Evolutionary conservation across 306 rosid genomes (phyloP).

Genomic region (Oxytropis ochrocephala): DNA sequence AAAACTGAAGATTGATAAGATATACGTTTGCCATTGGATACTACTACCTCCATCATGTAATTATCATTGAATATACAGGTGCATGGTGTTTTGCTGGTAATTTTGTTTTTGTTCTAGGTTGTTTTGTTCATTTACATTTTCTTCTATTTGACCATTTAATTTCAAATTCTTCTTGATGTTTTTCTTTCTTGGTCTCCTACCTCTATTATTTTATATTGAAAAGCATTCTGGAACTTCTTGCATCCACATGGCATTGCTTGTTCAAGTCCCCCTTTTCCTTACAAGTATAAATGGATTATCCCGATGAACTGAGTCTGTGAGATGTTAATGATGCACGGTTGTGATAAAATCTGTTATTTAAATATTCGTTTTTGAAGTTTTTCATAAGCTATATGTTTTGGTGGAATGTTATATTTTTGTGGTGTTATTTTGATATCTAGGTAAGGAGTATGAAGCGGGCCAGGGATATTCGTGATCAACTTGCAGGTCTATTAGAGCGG

Average conservation of each 20-base stretch:
- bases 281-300: neutral
- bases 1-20: neutral
- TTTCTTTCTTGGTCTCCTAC: neutral
- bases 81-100: neutral
- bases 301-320: neutral
- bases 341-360: neutral
- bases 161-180: neutral
- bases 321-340: neutral
- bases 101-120: neutral
- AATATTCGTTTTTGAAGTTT: neutral
- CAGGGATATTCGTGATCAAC: conserved; percentile 92
- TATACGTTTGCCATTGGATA: neutral
- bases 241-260: neutral
- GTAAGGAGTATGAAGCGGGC: conserved; percentile 98
- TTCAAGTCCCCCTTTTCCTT: neutral
- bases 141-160: neutral
- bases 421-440: conserved; percentile 31
- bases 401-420: conserved; percentile 4
- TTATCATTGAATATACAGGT: neutral
- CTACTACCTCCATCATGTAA: neutral
- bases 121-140: neutral
- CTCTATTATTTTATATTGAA: neutral
- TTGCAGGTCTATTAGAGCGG: conserved; percentile 85
- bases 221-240: neutral
- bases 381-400: neutral